Conservation (phyloP, 805 yeast genomes). For the Wickerhamiella hasegawae region DNA sequence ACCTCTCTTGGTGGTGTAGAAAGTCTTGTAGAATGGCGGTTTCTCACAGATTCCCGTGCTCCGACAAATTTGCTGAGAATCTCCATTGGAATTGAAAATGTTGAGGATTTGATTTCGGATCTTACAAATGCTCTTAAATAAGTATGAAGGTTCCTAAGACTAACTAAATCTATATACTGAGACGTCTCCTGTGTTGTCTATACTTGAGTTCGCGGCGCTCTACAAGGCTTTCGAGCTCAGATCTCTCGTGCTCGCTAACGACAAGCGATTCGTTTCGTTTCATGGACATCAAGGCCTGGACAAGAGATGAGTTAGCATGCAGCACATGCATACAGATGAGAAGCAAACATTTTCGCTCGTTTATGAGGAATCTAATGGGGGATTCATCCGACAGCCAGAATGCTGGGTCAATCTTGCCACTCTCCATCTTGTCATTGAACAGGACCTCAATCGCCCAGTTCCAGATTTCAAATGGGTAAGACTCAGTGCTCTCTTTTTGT, state of each 20-base stretch:
- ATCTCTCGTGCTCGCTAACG: no score
- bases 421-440: no score
- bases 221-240: no score
- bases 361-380: conserved; percentile 6
- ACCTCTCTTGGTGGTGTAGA: conserved; percentile 90
- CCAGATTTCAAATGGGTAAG: conserved; percentile 2
- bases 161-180: no score
- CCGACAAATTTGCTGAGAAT: conserved; percentile 48
- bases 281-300: no score
- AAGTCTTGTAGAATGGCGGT: conserved; percentile 82
- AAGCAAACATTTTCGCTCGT: conserved; percentile 5
- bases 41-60: conserved; percentile 46
- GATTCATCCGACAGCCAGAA: conserved; percentile 14
- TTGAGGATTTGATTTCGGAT: conserved; percentile 63
- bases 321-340: background rate
- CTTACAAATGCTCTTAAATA: conserved; percentile 29
- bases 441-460: conserved; percentile 4
- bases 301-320: no score
- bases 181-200: no score
- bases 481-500: background rate
- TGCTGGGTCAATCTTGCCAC: conserved; percentile 2
- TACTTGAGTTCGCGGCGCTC: no score
- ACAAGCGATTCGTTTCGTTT: no score
- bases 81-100: conserved; percentile 67
- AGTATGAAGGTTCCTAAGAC: no score